Percentiles rank a stretch among this genome's conserved stretches.
Evolutionary conservation across 805 yeast species (phyloP).

Genomic region (Lipomyces sp.): DNA sequence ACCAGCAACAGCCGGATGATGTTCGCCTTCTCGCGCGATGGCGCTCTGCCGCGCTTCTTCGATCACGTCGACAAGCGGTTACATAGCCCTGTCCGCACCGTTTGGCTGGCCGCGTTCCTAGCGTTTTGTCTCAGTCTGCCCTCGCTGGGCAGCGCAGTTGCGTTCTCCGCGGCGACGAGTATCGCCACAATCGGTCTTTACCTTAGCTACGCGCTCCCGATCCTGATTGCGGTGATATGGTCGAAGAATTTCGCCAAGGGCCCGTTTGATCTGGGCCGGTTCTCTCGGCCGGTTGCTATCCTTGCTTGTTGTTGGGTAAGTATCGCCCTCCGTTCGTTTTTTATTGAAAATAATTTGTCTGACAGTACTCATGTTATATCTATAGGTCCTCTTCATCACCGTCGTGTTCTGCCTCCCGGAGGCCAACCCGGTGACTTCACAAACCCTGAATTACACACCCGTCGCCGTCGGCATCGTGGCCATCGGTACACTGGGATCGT

Average conservation of each 20-base stretch:
- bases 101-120: background rate
- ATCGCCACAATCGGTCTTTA: background rate
- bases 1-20: slow-evolving; percentile 1
- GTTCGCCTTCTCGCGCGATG: slow-evolving; percentile 7
- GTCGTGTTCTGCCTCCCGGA: background rate
- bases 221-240: background rate
- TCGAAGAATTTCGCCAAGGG: background rate
- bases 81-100: background rate
- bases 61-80: background rate
- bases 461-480: background rate
- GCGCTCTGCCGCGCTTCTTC: slow-evolving; percentile 7
- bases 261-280: background rate
- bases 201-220: background rate
- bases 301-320: background rate
- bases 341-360: background rate
- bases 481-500: background rate
- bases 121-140: background rate
- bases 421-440: background rate
- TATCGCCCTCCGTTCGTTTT: background rate
- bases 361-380: background rate
- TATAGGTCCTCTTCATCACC: background rate
- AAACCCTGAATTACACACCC: background rate
- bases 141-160: background rate
- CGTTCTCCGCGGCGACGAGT: slow-evolving; percentile 1
- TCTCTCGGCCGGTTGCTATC: background rate